A percentile compares a stretch with the other conserved stretches of the same genome.
Conservation (phyloP, 192 early-diverging fungal species). For the Entophlyctis luteolus region DNA sequence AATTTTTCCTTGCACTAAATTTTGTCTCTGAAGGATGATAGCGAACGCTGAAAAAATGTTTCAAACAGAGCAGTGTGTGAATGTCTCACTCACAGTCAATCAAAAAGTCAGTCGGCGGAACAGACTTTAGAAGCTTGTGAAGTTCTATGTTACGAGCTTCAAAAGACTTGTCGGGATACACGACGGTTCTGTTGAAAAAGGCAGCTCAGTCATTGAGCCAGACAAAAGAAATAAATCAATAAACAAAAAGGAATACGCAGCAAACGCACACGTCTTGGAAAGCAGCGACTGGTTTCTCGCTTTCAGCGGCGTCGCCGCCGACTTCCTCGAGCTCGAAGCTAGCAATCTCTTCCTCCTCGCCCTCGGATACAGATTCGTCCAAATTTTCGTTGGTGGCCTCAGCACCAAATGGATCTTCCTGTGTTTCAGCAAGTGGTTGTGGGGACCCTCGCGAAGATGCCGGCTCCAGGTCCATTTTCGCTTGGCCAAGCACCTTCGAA, state of each 20-base stretch:
- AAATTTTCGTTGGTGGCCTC: neutral
- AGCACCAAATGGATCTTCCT: slow-evolving; percentile 2
- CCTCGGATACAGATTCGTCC: slow-evolving; percentile 3
- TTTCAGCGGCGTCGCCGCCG: slow-evolving; percentile 5
- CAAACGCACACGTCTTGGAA: neutral
- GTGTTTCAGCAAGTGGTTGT: neutral
- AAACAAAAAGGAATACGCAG: neutral
- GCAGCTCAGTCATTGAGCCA: no score
- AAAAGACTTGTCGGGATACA: slow-evolving; percentile 31
- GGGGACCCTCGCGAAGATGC: neutral
- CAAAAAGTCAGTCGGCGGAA: slow-evolving; percentile 39
- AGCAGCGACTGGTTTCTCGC: neutral
- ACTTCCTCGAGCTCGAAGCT: slow-evolving; percentile 17
- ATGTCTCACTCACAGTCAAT: slow-evolving; percentile 32
- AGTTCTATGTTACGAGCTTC: slow-evolving; percentile 37
- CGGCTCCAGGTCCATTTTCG: neutral
- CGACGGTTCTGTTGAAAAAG: slow-evolving; percentile 3
- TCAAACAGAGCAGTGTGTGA: neutral
- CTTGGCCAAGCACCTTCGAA: no score
- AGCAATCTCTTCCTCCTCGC: slow-evolving; percentile 22
- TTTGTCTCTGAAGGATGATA: slow-evolving; percentile 37
- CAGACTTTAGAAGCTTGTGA: slow-evolving; percentile 40
- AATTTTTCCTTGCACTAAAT: slow-evolving; percentile 45
- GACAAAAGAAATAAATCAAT: neutral
- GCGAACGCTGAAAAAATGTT: slow-evolving; percentile 23